Base-by-base conservation (phyloP, 2,329 filamentous ascomycete species). In the Aspergillus ustus region DNA sequence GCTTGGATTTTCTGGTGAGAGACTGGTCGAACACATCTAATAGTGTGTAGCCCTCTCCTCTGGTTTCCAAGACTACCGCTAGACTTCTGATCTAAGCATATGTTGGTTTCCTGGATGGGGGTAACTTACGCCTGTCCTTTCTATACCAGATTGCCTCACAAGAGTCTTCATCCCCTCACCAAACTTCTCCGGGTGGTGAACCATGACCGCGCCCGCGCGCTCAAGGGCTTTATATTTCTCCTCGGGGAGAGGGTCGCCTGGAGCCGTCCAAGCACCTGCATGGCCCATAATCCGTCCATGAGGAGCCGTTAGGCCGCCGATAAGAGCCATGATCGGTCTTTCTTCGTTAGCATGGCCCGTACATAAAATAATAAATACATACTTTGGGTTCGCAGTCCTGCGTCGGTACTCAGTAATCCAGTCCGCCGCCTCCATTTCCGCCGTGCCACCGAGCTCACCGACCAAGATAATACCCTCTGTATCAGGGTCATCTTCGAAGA, bases 181-280 rank as follows among this genome's bases (percentile, higher is more conserved):
- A 63, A 94, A 90, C 64, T 90, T 88, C 52, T 90, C 88, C 0
- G 91, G 91, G 70, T 93, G 91, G 62, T 91, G 86, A 3, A 93
- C 87, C 75, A 93, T 87, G 0, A 84, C 85, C 0, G 85, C 89
- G 2, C 90, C 90, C 13, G 84, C 90, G 59, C 83, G 79, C 71
- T 87, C 79, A n/a, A 94, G 81, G 1, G 86, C 84, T 46, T 82
- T 83, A 62, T 89, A 86, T 75, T 94, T 94, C n/a, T 83, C 81
- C 44, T 81, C 77, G 0, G 88, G 85, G 62, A 82, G 82, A 3
- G 87, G 84, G 71, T 93, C 90, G 20, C 88, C 89, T 7, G 87
- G 83, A 1, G 87, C 83, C 57, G 83, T 81, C 81, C 91, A 91
- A 15, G 91, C 91, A 48, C 91, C 91, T 9, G 91, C 89, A 73